Percentiles rank a stretch among this genome's conserved stretches.
Evolutionary conservation across 2,329 filamentous ascomycete genomes (phyloP).

Genomic region (Ceratocystis eucalypticola): DNA sequence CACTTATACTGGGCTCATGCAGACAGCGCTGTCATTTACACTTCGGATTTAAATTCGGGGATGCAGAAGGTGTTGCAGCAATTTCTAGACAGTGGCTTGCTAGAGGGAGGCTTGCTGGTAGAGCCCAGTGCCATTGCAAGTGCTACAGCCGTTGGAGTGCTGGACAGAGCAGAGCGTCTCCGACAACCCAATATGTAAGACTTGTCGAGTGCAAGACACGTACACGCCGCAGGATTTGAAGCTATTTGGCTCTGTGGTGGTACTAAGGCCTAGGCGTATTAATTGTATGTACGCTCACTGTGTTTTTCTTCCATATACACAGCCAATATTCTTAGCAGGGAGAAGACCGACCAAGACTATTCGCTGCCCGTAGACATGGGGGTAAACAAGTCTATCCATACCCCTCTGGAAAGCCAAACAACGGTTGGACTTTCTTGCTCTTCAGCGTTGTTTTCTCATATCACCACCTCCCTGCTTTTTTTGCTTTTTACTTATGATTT

Average conservation of each 20-base stretch:
- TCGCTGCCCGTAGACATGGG: too few relatives aligned
- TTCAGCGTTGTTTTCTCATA: not conserved
- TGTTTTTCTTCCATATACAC: not conserved
- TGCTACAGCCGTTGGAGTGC: not conserved
- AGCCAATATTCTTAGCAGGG: not conserved
- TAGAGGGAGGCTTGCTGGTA: too few relatives aligned
- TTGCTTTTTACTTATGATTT: slow-evolving; percentile 14
- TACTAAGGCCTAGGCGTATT: not conserved
- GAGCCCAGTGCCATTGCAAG: not conserved
- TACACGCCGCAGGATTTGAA: not conserved
- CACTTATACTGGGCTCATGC: not conserved
- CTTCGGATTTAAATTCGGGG: not conserved
- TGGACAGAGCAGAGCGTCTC: not conserved
- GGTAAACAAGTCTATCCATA: too few relatives aligned
- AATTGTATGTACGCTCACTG: not conserved
- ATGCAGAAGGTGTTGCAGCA: not conserved
- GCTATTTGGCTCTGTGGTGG: not conserved
- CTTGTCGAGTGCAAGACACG: not conserved
- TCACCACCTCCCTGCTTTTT: not conserved
- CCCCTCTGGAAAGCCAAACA: too few relatives aligned
- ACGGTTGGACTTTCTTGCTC: not conserved
- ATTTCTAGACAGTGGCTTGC: not conserved
- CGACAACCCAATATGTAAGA: not conserved
- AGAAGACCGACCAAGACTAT: not conserved
- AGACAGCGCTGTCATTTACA: not conserved